Base-by-base conservation (phyloP, 1,284 basidiomycete species). In the Trichosporon sp. region DNA sequence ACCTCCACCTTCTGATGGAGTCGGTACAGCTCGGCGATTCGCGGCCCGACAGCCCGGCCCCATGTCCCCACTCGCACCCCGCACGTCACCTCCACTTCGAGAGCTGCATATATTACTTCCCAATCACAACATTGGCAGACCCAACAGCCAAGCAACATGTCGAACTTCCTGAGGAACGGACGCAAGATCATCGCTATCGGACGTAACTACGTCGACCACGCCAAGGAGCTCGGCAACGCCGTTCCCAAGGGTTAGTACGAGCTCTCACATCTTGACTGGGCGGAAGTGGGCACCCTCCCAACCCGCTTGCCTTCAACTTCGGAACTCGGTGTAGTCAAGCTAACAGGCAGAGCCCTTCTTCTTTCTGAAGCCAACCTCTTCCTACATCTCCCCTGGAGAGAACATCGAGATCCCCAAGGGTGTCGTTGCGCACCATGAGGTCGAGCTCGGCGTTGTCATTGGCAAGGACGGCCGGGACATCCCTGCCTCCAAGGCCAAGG, bases 381-480 rank as follows among this genome's bases (percentile, higher is more conserved):
- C 92, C 78, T 98, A 96, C 81, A 79, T 98, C 32, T 82, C 87
- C n/a, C 89, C 89, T 5, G 91, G 91, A 0, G 83, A 81, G 4
- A 88, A 89, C 43, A 86, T 98, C 32, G 92, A 98, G 86, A 92
- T 98, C 66, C 96, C 96, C 2, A 85, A 83, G 56, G 96, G 95
- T 26, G 88, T 96, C 61, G 79, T 90, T 5, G 91, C 91, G 35
- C 96, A 98, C 81, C 91, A 97, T 80, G 96, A 98, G 89, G 96
- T 99, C 75, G 96, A 99, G 85, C 92, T 99, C 66, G 96, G 94
- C 26, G 90, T 98, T n/a, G 89, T 99, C 69, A 94, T 99, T 72
- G 94, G 95, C 70, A 91, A 92, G 84, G 84, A 86, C 7, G 94
- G 92, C 31, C 87, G 94, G 4, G 90, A 98, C 80, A 93, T 98